Percentiles rank a stretch among this genome's conserved stretches.
Evolutionary conservation across 169 alveolate genomes (phyloP).

Genomic region (Eimeria brunetti): DNA sequence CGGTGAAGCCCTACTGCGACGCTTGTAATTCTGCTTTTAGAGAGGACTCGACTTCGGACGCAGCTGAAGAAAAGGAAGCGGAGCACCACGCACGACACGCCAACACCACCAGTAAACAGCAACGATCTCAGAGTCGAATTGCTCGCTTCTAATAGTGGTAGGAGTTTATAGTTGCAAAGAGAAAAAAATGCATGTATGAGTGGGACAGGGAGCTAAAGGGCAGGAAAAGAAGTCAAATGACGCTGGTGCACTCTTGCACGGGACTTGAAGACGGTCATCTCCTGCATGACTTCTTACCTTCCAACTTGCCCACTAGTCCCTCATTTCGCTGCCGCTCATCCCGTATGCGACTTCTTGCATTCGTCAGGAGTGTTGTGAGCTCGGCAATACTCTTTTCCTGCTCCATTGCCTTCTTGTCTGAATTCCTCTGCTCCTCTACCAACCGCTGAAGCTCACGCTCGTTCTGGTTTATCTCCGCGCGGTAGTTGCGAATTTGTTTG

Average conservation of each 20-base stretch:
- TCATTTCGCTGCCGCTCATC: conserved; percentile 63
- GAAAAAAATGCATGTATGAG: background rate
- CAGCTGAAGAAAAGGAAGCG: conserved; percentile 31
- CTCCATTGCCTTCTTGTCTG: conserved; percentile 18
- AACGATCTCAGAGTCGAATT: background rate
- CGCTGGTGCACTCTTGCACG: background rate
- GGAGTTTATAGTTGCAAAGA: background rate
- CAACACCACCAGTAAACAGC: conserved; percentile 2
- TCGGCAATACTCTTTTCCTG: conserved; percentile 51
- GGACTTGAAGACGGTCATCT: background rate
- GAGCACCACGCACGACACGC: background rate
- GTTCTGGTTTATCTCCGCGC: conserved; percentile 24
- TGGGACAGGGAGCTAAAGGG: background rate
- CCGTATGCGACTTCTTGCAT: conserved; percentile 55
- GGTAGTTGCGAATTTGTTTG: conserved; percentile 35
- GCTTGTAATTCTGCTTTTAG: conserved; percentile 55
- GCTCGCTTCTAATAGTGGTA: background rate
- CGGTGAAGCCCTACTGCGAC: conserved; percentile 19
- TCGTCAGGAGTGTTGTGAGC: conserved; percentile 32
- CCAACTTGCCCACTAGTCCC: conserved; percentile 42
- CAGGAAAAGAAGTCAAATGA: background rate
- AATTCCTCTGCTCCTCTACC: background rate
- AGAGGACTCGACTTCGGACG: conserved; percentile 10
- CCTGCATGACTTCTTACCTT: conserved; percentile 26
- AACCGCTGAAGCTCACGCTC: conserved; percentile 14